Evolutionary conservation across 2,329 filamentous ascomycete genomes (phyloP), one percentile per base, ranked within the genome.

Genomic region (Neonectria ditissima): DNA sequence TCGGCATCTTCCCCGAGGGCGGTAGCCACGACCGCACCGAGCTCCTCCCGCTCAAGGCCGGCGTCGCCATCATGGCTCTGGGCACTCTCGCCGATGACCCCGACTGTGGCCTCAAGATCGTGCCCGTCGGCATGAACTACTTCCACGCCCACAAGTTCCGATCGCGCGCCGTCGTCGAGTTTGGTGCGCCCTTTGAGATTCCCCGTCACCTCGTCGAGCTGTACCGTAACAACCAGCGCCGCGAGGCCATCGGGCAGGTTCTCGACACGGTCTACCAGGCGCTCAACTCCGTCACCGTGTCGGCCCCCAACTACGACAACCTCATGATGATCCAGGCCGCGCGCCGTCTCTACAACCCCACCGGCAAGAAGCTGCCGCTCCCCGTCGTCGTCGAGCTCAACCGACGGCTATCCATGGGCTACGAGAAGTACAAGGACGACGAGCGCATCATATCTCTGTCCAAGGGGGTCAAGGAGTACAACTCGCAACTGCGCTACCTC

Each of bases 61-160:
- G 95, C 78, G 93, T 99, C 64, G 96, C 96, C 62, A 96, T 99
- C 75, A 99, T 99, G 95, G 96, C 95, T 13, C 86, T 99, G 37
- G 95, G 95, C 41, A 91, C 96, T 1, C 84, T 98, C 55, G 93
- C 92, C 5, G 90, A 93, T 60, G 89, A 94, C 65, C 94, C 94
- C 3, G 86, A 95, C 68, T 97, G 93, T 75, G 93, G 92, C 30
- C 83, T 99, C 65, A 97, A 94, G 79, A 97, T 99, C 72, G 93
- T 99, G 24, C 96, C 96, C 4, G 94, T 96, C 55, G 95, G 95
- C 73, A 97, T 99, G 95, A 99, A 99, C 80, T 99, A 99, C 80
- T 99, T 99, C 81, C 95, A 98, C 79, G 92, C 95, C 0, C 95
- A 99, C 85, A 99, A 98, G 79, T 99, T 99, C 80, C 91, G 95